Base-by-base conservation (phyloP, 352 stramenopile genomes). In the Phytopythium kandeliae region DNA sequence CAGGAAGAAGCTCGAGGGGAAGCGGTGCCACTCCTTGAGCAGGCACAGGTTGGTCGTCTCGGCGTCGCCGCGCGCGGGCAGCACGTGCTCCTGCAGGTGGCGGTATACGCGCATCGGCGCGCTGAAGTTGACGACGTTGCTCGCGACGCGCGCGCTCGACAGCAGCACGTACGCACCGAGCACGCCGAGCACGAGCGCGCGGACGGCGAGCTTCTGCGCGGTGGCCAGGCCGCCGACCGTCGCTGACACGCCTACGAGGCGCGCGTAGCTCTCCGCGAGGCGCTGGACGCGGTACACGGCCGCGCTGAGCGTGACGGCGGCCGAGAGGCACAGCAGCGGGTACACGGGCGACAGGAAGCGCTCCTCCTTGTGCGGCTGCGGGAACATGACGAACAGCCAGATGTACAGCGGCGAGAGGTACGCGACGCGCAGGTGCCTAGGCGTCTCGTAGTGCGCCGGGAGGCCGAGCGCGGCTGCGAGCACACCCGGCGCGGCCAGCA, bases 291-390 rank as follows among this genome's bases (percentile, higher is more conserved):
- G 53, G 57, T 73, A 57, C 5, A 74, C 67, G 7, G 82, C 33
- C 12, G 67, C 65, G 41, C 85, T 82, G 16, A 96, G 56, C 16
- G 78, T 83, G 35, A 85, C 64, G 2, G 87, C 92, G 33, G 86
- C 89, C 26, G 69, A 65, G 21, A 97, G 61, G 54, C 78, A 92
- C 5, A 98, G 62, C 1, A 97, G 71, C 15, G 96, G 92, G 62
- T 99, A 99, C 8, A 97, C 74, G 0, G 95, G 95, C 56, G 96
- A 99, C 17, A 99, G 60, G 63, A 99, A 99, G 6, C 96, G 81
- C 74, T 99, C 97, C 61, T 99, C 97, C 64, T 99, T 99, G 80
- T 99, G 97, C 22, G 96, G 79, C 61, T 97, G 81, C n/a, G 79
- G 57, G 36, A 95, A 85, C 62, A 99, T 96, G 36, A 99, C 86